Base-by-base conservation (phyloP, 768 basidiomycete genomes). In the Favolaschia claudopus region DNA sequence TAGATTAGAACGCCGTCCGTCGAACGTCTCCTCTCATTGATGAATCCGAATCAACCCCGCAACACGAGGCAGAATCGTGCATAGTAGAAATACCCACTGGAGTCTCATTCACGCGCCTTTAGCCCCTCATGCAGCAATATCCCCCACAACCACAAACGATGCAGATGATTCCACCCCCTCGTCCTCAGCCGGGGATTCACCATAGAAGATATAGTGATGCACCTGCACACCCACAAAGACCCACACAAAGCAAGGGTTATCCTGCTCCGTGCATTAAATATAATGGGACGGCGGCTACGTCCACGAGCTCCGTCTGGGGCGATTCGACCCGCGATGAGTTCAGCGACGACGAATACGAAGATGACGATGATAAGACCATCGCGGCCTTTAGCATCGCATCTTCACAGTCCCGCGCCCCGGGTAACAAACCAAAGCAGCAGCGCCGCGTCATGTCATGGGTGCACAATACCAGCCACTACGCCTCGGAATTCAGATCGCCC, bases 11-110 rank as follows among this genome's bases (percentile, higher is more conserved):
- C 48, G 33, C n/a, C n/a, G n/a, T n/a, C n/a, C n/a, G n/a, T n/a
- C n/a, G n/a, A n/a, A 49, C 48, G 49, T 51, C 38, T 51, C n/a
- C 24, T 22, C 49, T 25, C 47, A n/a, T n/a, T n/a, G n/a, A 37
- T 34, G 22, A 37, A 27, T 29, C 22, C 15, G 31, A 28, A 12
- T 28, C n/a, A 12, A n/a, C n/a, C n/a, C n/a, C n/a, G n/a, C n/a
- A 51, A 48, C 46, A 48, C 46, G 46, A 48, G 46, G 46, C n/a
- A 29, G 28, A 39, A 8, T 28, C 49, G 38, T 40, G 49, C 8
- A 9, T 51, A 9, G 15, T n/a, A n/a, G n/a, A n/a, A n/a, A 7
- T 6, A 22, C n/a, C 28, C 19, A 27, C 49, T n/a, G n/a, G n/a
- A 37, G 34, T 39, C 49, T 51, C 32, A 39, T n/a, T 33, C 24